Conservation (phyloP, 306 rosid species). For the Trichosanthes truncata region DNA sequence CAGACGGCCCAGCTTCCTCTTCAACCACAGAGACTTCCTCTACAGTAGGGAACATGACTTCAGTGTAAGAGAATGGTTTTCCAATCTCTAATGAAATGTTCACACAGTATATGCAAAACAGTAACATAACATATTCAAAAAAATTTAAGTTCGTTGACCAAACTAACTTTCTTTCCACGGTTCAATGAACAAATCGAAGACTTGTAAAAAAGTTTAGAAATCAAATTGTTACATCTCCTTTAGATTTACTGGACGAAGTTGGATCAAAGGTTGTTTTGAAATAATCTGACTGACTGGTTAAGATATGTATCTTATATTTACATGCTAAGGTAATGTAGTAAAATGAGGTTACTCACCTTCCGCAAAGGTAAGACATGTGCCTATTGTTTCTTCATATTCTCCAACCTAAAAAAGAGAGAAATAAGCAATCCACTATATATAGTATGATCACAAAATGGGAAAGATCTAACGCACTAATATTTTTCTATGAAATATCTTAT, state of each 20-base stretch:
- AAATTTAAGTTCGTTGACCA: not conserved
- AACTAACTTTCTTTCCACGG: not conserved
- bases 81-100: not conserved
- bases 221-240: not conserved
- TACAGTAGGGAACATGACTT: conserved; percentile 19
- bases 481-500: not conserved
- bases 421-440: not conserved
- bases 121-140: not conserved
- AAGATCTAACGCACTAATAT: not conserved
- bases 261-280: not conserved
- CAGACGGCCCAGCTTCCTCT: conserved; percentile 68
- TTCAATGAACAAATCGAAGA: not conserved
- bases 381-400: conserved; percentile 63
- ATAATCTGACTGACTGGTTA: not conserved
- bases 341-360: conserved; percentile 42
- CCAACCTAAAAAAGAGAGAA: conserved; percentile 47
- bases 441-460: not conserved
- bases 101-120: not conserved
- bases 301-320: too few species aligned
- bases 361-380: conserved; percentile 55
- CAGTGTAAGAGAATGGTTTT: conserved; percentile 1
- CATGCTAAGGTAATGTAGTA: not conserved
- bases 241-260: not conserved
- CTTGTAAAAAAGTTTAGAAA: not conserved
- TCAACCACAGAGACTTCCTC: conserved; percentile 38